phyloP scores from a whole-genome alignment of 495 filamentous ascomycete species.

The Neurospora sublineolata region DNA sequence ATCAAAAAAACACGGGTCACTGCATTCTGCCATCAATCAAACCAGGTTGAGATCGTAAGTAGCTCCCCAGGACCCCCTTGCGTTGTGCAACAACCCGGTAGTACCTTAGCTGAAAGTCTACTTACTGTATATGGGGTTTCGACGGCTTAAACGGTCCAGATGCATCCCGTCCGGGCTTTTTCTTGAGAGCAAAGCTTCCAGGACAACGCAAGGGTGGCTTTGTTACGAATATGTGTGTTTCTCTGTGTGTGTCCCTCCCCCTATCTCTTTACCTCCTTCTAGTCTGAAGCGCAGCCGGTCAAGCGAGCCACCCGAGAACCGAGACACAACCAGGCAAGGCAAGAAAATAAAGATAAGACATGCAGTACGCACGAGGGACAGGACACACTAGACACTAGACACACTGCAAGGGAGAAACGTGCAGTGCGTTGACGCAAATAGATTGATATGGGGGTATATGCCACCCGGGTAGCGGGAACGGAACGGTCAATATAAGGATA shows the following conservation, averaged over 20 bases:
- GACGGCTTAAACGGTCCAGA: background rate
- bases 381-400: background rate
- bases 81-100: background rate
- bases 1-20: background rate
- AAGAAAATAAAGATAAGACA: background rate
- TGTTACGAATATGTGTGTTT: background rate
- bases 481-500: background rate
- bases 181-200: background rate
- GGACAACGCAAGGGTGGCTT: background rate
- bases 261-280: background rate
- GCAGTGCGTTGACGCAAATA: background rate
- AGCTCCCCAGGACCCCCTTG: background rate
- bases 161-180: background rate
- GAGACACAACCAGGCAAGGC: background rate
- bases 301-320: background rate
- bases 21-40: background rate
- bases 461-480: background rate
- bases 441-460: background rate
- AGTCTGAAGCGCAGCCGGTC: background rate
- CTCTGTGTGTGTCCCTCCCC: background rate
- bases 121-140: background rate
- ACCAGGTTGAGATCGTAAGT: background rate
- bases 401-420: background rate
- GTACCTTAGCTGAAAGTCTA: background rate
- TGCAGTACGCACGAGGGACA: background rate